Evolutionary conservation across 2,329 filamentous ascomycete species (phyloP).

Genomic region (Hymenoscyphus linearis): DNA sequence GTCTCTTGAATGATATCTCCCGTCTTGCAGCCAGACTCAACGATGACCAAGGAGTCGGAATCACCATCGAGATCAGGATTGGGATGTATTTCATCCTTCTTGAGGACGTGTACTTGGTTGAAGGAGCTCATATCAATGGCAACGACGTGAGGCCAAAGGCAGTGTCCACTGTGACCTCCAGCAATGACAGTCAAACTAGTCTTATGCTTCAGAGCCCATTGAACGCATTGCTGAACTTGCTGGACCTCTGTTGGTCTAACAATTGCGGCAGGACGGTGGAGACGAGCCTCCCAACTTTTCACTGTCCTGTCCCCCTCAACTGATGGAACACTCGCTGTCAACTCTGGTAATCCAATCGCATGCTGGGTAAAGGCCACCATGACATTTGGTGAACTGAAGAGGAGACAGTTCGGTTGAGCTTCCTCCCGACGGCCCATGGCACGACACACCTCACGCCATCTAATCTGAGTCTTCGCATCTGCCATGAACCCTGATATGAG

Average conservation of each 20-base stretch:
- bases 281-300: slow-evolving; percentile 48
- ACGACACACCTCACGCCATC: slow-evolving; percentile 52
- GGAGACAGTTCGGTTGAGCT: slow-evolving; percentile 35
- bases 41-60: slow-evolving; percentile 40
- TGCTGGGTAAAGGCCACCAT: slow-evolving; percentile 47
- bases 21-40: slow-evolving; percentile 49
- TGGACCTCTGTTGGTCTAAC: slow-evolving; percentile 41
- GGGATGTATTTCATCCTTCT: slow-evolving; percentile 10
- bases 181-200: slow-evolving; percentile 46
- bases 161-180: slow-evolving; percentile 57
- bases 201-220: slow-evolving; percentile 47
- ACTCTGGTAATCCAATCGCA: slow-evolving; percentile 39
- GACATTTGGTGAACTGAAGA: slow-evolving; percentile 44
- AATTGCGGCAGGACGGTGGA: slow-evolving; percentile 39
- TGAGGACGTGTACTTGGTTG: slow-evolving; percentile 42
- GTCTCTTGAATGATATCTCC: slow-evolving; percentile 43
- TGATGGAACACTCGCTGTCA: slow-evolving; percentile 36
- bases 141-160: slow-evolving; percentile 46
- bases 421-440: slow-evolving; percentile 38
- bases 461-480: slow-evolving; percentile 28
- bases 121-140: slow-evolving; percentile 56
- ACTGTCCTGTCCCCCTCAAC: slow-evolving; percentile 30
- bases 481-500: slow-evolving; percentile 47
- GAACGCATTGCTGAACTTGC: slow-evolving; percentile 50
- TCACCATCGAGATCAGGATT: slow-evolving; percentile 1